phyloP scores from a whole-genome alignment of 768 basidiomycete genomes.

The Phaeolepiota aurea region DNA sequence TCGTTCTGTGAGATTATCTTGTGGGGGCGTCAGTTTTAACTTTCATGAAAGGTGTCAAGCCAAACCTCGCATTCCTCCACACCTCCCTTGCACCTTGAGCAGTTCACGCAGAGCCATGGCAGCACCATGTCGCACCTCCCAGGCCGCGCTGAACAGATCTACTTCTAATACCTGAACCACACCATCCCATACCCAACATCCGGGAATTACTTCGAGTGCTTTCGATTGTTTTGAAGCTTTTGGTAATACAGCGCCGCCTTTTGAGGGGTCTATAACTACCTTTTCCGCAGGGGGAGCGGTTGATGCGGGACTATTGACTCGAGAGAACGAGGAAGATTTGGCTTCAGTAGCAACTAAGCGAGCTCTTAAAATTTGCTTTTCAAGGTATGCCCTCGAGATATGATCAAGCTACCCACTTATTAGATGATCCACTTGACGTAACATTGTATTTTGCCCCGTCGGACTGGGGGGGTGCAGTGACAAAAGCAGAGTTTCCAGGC shows the following conservation, averaged over 20 bases:
- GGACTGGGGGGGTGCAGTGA: slow-evolving; percentile 59
- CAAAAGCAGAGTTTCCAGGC: slow-evolving; percentile 75
- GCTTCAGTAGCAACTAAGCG: slow-evolving; percentile 67
- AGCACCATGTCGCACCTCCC: slow-evolving; percentile 94
- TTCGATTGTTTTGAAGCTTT: slow-evolving; percentile 71
- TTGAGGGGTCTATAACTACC: slow-evolving; percentile 70
- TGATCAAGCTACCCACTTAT: slow-evolving; percentile 34
- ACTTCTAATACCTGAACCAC: slow-evolving; percentile 73
- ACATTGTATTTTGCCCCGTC: slow-evolving; percentile 55
- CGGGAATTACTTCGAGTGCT: slow-evolving; percentile 66
- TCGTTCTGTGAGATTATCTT: slow-evolving; percentile 41
- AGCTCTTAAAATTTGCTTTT: slow-evolving; percentile 35
- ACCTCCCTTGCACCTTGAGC: slow-evolving; percentile 74
- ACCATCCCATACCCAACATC: slow-evolving; percentile 83
- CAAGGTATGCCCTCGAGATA: slow-evolving; percentile 2
- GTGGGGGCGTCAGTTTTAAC: slow-evolving; percentile 1
- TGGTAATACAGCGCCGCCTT: slow-evolving; percentile 79
- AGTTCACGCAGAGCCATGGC: slow-evolving; percentile 87
- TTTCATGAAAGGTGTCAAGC: slow-evolving; percentile 4
- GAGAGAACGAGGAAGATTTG: slow-evolving; percentile 37
- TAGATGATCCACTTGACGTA: slow-evolving; percentile 46
- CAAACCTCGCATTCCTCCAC: slow-evolving; percentile 76
- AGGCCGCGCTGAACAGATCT: slow-evolving; percentile 75
- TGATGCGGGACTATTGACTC: slow-evolving; percentile 47
- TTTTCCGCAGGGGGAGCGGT: slow-evolving; percentile 45